Evolutionary conservation across 2,329 filamentous ascomycete species (phyloP).

Genomic region (Eurotiales sp.): DNA sequence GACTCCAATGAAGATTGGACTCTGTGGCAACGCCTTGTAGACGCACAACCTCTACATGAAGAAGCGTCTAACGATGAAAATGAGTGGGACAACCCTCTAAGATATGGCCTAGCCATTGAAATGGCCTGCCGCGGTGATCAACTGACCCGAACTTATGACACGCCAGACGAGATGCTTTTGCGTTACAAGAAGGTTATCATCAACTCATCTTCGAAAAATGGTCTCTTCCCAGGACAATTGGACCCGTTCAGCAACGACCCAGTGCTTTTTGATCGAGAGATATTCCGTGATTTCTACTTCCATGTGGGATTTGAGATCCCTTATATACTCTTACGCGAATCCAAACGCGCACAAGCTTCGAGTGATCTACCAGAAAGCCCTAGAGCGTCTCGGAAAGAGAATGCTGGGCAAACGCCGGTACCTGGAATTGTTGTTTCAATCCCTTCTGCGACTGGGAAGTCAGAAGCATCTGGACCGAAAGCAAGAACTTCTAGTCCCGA

Average conservation of each 20-base stretch:
- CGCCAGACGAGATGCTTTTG: not conserved
- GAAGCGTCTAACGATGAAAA: constrained; percentile 16
- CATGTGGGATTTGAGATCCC: constrained; percentile 19
- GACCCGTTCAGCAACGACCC: constrained; percentile 16
- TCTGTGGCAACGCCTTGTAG: constrained; percentile 12
- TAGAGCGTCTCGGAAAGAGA: too few species aligned
- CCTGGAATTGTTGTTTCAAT: too few species aligned
- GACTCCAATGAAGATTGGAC: constrained; percentile 5
- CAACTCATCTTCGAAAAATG: constrained; percentile 19
- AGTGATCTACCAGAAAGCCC: too few species aligned
- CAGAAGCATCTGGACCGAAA: not conserved
- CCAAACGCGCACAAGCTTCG: too few species aligned
- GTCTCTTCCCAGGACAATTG: constrained; percentile 18
- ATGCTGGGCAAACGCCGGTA: too few species aligned
- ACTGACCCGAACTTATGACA: constrained; percentile 9
- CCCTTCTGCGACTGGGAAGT: too few species aligned
- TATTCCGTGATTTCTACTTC: constrained; percentile 19
- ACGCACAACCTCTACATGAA: constrained; percentile 15
- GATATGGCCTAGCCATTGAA: constrained; percentile 17
- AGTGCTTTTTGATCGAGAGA: constrained; percentile 16
- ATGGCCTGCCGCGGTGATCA: constrained; percentile 15
- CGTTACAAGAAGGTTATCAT: constrained; percentile 15
- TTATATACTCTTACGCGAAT: constrained; percentile 17
- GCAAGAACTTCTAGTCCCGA: too few species aligned
- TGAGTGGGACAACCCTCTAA: constrained; percentile 18